Percentiles rank a stretch among this genome's conserved stretches.
Conservation (phyloP, 169 alveolate genomes). For the Toxoplasma gondii region DNA sequence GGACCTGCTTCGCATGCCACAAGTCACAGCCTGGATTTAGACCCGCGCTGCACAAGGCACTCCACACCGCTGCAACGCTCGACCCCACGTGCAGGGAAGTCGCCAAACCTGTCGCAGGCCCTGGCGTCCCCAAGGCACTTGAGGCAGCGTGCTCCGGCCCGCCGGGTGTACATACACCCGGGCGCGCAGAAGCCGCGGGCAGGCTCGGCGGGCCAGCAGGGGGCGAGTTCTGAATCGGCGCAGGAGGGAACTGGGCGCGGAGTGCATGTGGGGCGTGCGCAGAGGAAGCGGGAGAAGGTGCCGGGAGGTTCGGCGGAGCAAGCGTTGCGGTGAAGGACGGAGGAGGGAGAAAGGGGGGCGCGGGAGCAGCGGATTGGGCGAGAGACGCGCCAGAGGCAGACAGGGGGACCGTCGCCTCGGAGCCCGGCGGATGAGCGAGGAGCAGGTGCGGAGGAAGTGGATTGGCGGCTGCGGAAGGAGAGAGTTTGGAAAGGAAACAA, state of each 20-base stretch:
- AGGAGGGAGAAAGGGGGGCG: not conserved
- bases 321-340: not conserved
- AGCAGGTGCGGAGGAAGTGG: not conserved
- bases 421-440: not conserved
- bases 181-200: not conserved
- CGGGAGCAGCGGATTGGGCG: not conserved
- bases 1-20: conserved; percentile 60
- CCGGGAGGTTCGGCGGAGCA: not conserved
- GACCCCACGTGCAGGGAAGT: not conserved
- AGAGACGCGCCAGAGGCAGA: too few species aligned
- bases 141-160: not conserved
- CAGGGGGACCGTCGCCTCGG: not conserved
- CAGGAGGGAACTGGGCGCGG: too few species aligned
- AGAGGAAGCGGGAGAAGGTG: too few species aligned
- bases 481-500: not conserved
- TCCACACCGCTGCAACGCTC: not conserved
- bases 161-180: too few species aligned
- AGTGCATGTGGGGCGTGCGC: too few species aligned
- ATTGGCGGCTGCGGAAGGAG: not conserved
- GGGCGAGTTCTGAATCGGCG: too few species aligned
- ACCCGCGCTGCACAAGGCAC: conserved; percentile 1
- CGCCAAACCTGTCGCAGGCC: not conserved
- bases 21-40: conserved; percentile 7
- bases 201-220: not conserved
- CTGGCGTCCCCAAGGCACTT: not conserved